Evolutionary conservation across 192 early-diverging fungal genomes (phyloP).

Genomic region (Mortierella alpina): DNA sequence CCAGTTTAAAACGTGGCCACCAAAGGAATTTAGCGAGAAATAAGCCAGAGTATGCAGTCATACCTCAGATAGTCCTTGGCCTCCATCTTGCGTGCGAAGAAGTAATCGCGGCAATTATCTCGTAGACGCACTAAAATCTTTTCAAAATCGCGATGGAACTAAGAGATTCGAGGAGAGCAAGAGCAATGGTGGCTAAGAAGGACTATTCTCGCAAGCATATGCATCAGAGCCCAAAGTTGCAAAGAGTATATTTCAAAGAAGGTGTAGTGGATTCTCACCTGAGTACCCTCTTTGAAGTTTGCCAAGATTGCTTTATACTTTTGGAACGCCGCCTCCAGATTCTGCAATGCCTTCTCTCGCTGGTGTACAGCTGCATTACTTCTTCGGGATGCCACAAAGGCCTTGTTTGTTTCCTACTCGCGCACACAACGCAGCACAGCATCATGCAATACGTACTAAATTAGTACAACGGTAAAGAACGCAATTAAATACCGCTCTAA

Average conservation of each 20-base stretch:
- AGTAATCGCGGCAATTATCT: conserved; percentile 76
- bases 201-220: not conserved
- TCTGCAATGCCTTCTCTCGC: conserved; percentile 81
- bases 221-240: too few relatives aligned
- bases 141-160: conserved; percentile 66
- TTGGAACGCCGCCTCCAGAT: conserved; percentile 80
- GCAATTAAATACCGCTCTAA: not conserved
- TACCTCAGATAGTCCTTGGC: conserved; percentile 65
- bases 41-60: not conserved
- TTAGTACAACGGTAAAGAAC: not conserved
- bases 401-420: conserved; percentile 68
- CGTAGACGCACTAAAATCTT: conserved; percentile 69
- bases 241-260: too few relatives aligned
- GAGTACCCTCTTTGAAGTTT: conserved; percentile 82
- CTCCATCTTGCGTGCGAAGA: conserved; percentile 75
- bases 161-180: not conserved
- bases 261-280: conserved; percentile 57
- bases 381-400: conserved; percentile 72
- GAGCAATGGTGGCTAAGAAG: not conserved
- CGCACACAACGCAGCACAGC: not conserved
- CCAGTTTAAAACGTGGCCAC: too few relatives aligned
- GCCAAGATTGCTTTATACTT: conserved; percentile 77
- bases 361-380: conserved; percentile 68
- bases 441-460: not conserved
- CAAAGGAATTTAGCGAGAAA: not conserved